Evolutionary conservation across 768 basidiomycete species (phyloP).

Genomic region (Rhodocollybia butyracea): DNA sequence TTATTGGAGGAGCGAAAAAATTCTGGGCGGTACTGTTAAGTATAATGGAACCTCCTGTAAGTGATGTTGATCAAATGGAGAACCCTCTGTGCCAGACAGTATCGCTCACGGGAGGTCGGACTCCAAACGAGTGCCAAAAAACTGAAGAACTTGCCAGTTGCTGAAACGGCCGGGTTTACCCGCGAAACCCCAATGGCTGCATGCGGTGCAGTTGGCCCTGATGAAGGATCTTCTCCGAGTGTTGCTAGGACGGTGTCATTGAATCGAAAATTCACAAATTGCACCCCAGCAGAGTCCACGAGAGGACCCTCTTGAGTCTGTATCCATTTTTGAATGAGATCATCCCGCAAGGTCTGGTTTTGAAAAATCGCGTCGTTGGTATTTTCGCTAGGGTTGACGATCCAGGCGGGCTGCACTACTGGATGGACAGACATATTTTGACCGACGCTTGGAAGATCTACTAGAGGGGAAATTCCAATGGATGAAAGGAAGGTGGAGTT

Average conservation of each 20-base stretch:
- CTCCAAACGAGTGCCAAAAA: too few relatives aligned
- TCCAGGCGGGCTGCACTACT: constrained; percentile 19
- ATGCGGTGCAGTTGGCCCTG: too few relatives aligned
- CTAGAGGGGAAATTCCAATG: constrained; percentile 20
- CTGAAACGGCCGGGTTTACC: too few relatives aligned
- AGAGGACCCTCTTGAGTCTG: constrained; percentile 25
- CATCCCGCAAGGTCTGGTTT: constrained; percentile 18
- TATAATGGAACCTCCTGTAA: constrained; percentile 3
- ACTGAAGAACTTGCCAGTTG: too few relatives aligned
- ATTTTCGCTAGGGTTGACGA: constrained; percentile 23
- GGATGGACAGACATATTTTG: constrained; percentile 31
- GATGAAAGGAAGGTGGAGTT: constrained; percentile 14
- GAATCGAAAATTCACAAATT: constrained; percentile 25
- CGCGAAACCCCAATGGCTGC: too few relatives aligned
- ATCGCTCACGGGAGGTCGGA: too few relatives aligned
- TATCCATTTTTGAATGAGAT: constrained; percentile 26
- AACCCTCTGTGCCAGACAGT: too few relatives aligned
- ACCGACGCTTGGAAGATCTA: constrained; percentile 28
- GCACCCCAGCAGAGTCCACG: constrained; percentile 15
- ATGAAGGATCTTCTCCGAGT: constrained; percentile 26
- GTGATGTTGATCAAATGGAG: neutral
- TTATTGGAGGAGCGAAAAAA: neutral
- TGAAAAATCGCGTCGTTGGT: constrained; percentile 23
- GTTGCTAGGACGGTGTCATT: constrained; percentile 18
- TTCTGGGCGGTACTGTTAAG: neutral